Conservation (phyloP, 139 green algal genomes). For the Raphidocelis subcapitata region DNA sequence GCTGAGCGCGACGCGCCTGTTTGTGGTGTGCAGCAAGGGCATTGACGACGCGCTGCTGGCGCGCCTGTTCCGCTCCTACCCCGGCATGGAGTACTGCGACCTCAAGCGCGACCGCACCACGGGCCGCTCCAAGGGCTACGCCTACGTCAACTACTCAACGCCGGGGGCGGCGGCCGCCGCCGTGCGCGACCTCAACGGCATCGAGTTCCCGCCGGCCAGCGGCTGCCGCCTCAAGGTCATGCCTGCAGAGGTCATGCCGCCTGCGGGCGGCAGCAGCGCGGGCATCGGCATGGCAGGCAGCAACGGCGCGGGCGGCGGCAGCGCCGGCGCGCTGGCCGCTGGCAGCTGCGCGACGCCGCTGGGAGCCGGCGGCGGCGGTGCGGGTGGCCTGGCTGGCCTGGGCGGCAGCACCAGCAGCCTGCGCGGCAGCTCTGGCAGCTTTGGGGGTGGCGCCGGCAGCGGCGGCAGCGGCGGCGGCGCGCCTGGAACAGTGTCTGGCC, state of each 20-base stretch:
- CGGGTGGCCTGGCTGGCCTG: neutral
- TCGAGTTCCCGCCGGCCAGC: slow-evolving; percentile 77
- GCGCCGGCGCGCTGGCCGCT: too few species aligned
- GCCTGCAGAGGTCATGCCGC: slow-evolving; percentile 31
- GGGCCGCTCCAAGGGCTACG: slow-evolving; percentile 78
- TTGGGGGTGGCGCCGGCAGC: neutral
- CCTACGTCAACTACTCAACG: slow-evolving; percentile 87
- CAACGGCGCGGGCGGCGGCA: neutral
- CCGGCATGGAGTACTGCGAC: slow-evolving; percentile 89
- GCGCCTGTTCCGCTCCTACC: slow-evolving; percentile 74
- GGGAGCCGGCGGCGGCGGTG: neutral
- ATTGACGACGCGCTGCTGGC: slow-evolving; percentile 72
- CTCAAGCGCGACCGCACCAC: slow-evolving; percentile 80
- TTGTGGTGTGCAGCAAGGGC: slow-evolving; percentile 86
- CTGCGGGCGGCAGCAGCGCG: neutral
- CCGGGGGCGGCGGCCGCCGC: slow-evolving; percentile 65
- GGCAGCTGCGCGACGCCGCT: neutral
- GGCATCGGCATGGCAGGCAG: neutral
- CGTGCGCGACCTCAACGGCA: slow-evolving; percentile 76
- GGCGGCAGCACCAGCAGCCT: neutral
- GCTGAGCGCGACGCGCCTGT: slow-evolving; percentile 74
- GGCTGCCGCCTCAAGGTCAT: slow-evolving; percentile 82
- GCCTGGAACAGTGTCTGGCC: neutral
- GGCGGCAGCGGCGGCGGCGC: neutral
- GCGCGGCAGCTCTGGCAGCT: neutral